Percentiles rank a stretch among this genome's conserved stretches.
These are phyloP conservation scores for Galerina marginata DNA, from an alignment of 768 basidiomycete species.

Conservation along the genomic window DNA sequence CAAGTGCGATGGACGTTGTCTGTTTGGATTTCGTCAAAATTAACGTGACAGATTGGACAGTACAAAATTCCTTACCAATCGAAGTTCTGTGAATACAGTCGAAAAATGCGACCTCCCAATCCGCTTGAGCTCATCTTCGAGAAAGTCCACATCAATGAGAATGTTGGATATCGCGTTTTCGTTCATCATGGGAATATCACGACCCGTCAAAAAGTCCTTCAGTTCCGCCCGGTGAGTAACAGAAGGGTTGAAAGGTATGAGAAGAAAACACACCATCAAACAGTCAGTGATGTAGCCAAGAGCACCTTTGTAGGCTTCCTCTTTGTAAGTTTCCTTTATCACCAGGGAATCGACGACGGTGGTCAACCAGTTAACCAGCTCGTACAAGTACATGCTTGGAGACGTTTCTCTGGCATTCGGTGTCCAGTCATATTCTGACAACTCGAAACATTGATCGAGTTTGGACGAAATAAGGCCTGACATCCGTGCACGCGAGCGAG, in stretches of 20 bases:
- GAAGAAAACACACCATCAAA: constrained; percentile 70
- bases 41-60: neutral
- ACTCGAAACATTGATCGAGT: constrained; percentile 93
- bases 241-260: neutral
- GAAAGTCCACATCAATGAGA: constrained; percentile 83
- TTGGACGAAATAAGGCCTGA: constrained; percentile 86
- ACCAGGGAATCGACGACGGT: constrained; percentile 92
- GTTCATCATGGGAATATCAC: constrained; percentile 79
- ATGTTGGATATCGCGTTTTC: constrained; percentile 90
- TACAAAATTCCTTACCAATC: constrained; percentile 54
- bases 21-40: constrained; percentile 30
- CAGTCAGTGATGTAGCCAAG: constrained; percentile 87
- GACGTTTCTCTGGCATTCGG: constrained; percentile 70
- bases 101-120: constrained; percentile 75
- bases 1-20: constrained; percentile 76
- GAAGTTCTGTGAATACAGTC: constrained; percentile 79
- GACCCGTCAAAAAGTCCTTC: constrained; percentile 80
- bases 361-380: constrained; percentile 94
- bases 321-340: constrained; percentile 85
- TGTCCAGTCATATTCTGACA: constrained; percentile 95
- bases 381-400: constrained; percentile 94
- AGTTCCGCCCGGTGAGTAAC: neutral
- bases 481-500: constrained; percentile 75
- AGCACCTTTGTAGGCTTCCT: constrained; percentile 88
- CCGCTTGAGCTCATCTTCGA: constrained; percentile 84